A percentile compares a stretch with the other conserved stretches of the same genome.
Conservation (phyloP, 805 yeast genomes). For the Myxozyma melibiosi region DNA sequence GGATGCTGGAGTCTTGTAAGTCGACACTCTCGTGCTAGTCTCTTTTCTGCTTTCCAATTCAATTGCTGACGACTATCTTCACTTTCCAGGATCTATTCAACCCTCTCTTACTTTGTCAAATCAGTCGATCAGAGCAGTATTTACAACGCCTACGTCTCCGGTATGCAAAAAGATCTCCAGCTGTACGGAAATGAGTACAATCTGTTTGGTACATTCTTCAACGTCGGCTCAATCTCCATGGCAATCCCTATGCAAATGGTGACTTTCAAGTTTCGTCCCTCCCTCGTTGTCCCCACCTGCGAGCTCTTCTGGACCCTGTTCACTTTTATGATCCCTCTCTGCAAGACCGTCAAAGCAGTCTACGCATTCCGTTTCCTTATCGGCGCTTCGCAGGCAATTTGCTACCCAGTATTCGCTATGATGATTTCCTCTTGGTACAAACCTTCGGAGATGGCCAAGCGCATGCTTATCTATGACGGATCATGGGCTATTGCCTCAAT, state of each 20-base stretch:
- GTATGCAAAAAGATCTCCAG: conserved; percentile 57
- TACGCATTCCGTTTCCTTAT: conserved; percentile 66
- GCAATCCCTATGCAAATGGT: conserved; percentile 65
- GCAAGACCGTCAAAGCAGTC: conserved; percentile 52
- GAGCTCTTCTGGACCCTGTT: conserved; percentile 71
- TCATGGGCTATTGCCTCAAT: conserved; percentile 66
- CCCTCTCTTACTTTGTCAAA: conserved; percentile 69
- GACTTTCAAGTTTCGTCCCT: conserved; percentile 58
- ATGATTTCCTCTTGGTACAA: conserved; percentile 61
- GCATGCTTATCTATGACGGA: conserved; percentile 61
- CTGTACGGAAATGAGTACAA: conserved; percentile 65
- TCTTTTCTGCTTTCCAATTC: not conserved
- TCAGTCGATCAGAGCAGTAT: conserved; percentile 63
- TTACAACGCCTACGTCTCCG: conserved; percentile 65
- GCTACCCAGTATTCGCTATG: conserved; percentile 52
- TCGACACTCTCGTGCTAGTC: not conserved
- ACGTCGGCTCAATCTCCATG: conserved; percentile 60
- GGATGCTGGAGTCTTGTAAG: conserved; percentile 11
- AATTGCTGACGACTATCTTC: not conserved
- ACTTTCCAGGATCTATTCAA: conserved; percentile 46
- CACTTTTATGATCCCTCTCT: conserved; percentile 59
- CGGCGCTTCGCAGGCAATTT: conserved; percentile 70
- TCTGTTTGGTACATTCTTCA: conserved; percentile 59
- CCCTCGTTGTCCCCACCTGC: conserved; percentile 53
- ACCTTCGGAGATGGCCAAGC: conserved; percentile 58